Evolutionary conservation across 345 rosid genomes (phyloP).

Genomic region (Isatis tinctoria): DNA sequence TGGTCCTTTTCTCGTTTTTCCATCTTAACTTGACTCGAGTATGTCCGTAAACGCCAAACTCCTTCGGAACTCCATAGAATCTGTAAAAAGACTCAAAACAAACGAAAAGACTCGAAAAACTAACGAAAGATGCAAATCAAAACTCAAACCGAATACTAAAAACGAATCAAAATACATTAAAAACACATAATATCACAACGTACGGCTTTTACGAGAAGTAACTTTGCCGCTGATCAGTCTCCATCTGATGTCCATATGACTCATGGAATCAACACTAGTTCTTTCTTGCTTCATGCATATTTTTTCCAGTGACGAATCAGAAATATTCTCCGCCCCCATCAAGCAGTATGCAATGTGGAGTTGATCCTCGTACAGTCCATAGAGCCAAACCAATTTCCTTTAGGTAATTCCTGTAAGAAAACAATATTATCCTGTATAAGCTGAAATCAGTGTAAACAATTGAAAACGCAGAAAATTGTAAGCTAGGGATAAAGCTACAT

Average conservation of each 20-base stretch:
- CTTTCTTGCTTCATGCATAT: constrained; percentile 50
- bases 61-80: too few relatives aligned
- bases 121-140: too few relatives aligned
- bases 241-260: constrained; percentile 68
- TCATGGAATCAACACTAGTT: constrained; percentile 31
- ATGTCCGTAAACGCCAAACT: too few relatives aligned
- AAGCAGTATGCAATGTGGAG: constrained; percentile 66
- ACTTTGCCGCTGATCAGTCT: constrained; percentile 73
- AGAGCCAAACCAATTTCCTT: constrained; percentile 95
- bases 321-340: too few relatives aligned
- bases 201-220: constrained; percentile 53
- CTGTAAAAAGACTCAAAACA: too few relatives aligned
- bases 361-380: constrained; percentile 67
- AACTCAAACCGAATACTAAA: too few relatives aligned
- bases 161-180: too few relatives aligned
- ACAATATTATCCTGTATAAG: constrained; percentile 6
- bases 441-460: not conserved
- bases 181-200: too few relatives aligned
- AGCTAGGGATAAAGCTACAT: not conserved
- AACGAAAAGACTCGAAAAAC: too few relatives aligned
- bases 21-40: too few relatives aligned
- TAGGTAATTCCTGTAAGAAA: constrained; percentile 70
- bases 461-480: not conserved
- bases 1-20: too few relatives aligned
- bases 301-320: constrained; percentile 51